Percentiles rank a stretch among this genome's conserved stretches.
Conservation (phyloP, 2,329 filamentous ascomycete species). For the Arthrinium phaeospermum region DNA sequence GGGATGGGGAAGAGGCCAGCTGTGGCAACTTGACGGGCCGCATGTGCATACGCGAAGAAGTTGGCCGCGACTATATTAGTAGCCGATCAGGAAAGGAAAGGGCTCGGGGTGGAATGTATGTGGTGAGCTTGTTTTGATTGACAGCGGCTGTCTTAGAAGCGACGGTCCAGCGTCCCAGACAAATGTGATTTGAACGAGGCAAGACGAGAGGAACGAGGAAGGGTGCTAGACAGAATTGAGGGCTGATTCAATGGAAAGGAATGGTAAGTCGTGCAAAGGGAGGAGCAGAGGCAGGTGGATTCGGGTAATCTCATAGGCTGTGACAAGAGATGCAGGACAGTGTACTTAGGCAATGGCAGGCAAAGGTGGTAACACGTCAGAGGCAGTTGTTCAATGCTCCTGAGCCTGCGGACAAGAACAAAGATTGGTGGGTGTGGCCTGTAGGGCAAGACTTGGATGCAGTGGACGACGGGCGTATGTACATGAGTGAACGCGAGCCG, state of each 20-base stretch:
- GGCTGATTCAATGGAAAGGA: slow-evolving; percentile 15
- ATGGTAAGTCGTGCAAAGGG: slow-evolving; percentile 16
- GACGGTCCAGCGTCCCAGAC: slow-evolving; percentile 3
- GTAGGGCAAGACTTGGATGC: slow-evolving; percentile 24
- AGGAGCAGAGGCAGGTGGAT: slow-evolving; percentile 21
- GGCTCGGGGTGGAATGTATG: slow-evolving; percentile 4
- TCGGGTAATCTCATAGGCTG: slow-evolving; percentile 38
- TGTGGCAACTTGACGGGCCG: slow-evolving; percentile 13
- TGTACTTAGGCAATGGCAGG: slow-evolving; percentile 37
- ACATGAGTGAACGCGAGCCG: slow-evolving; percentile 23
- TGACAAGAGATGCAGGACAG: slow-evolving; percentile 39
- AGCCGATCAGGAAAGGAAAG: slow-evolving; percentile 13
- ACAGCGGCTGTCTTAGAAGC: slow-evolving; percentile 9
- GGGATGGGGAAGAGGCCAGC: slow-evolving; percentile 1
- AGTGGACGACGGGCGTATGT: slow-evolving; percentile 14
- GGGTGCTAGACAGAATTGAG: slow-evolving; percentile 14
- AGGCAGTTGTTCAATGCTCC: slow-evolving; percentile 39
- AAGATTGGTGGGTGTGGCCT: slow-evolving; percentile 36
- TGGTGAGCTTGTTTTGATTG: slow-evolving; percentile 13
- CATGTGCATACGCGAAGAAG: slow-evolving; percentile 15
- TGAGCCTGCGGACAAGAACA: slow-evolving; percentile 34
- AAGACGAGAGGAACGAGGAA: not conserved
- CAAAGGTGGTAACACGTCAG: slow-evolving; percentile 43
- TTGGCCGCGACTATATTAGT: slow-evolving; percentile 8
- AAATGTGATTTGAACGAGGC: slow-evolving; percentile 11